Conservation (phyloP, 345 rosid species). For the Aurinia saxatilis region DNA sequence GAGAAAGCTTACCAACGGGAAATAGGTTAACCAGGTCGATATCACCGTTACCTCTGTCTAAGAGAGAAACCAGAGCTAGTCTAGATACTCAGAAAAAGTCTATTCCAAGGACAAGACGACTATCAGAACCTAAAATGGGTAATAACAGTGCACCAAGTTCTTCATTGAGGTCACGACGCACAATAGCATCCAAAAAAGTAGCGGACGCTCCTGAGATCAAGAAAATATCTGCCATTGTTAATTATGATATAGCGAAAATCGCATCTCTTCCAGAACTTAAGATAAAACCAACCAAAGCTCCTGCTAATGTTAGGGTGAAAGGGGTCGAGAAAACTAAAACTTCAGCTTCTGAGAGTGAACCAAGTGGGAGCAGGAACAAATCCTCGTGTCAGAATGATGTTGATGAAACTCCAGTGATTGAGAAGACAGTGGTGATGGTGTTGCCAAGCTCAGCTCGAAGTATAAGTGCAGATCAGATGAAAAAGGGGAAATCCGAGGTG, state of each 20-base stretch:
- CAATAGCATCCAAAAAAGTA: conserved; percentile 34
- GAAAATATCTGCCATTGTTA: conserved; percentile 75
- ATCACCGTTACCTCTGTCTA: conserved; percentile 53
- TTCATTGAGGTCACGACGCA: conserved; percentile 42
- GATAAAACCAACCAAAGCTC: conserved; percentile 39
- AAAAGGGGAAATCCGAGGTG: conserved; percentile 25
- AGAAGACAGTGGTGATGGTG: conserved; percentile 69
- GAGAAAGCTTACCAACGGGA: conserved; percentile 41
- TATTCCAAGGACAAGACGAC: conserved; percentile 62
- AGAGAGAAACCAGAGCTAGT: conserved; percentile 41
- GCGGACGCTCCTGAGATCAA: conserved; percentile 49
- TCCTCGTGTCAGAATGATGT: conserved; percentile 34
- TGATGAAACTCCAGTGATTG: conserved; percentile 54
- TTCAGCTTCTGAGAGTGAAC: conserved; percentile 26
- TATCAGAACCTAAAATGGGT: conserved; percentile 67
- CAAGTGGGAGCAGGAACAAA: conserved; percentile 29
- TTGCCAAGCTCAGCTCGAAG: conserved; percentile 32
- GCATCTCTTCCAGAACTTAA: conserved; percentile 81
- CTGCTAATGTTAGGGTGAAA: conserved; percentile 30
- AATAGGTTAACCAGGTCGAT: conserved; percentile 50
- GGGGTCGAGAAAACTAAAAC: conserved; percentile 32
- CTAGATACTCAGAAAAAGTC: conserved; percentile 46
- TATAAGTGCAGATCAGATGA: conserved; percentile 23
- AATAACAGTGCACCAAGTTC: conserved; percentile 31
- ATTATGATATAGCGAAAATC: conserved; percentile 66